Conservation (phyloP, 108 stramenopile genomes). For the Skeletonema marinoi region DNA sequence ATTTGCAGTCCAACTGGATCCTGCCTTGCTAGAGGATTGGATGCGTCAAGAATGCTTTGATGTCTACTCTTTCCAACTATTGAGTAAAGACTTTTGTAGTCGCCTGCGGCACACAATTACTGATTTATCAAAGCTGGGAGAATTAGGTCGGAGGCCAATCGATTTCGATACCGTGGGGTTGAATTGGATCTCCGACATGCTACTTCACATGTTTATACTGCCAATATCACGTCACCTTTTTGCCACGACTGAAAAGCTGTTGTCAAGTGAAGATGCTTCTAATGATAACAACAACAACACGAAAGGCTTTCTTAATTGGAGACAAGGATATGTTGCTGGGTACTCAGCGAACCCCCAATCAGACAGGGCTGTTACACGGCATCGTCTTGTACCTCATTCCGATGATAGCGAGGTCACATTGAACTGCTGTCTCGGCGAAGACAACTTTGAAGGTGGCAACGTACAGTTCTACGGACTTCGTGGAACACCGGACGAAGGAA, state of each 20-base stretch:
- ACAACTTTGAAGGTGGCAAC: conserved; percentile 63
- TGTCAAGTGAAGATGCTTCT: conserved; percentile 18
- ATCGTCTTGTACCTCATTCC: conserved; percentile 79
- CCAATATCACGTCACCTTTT: conserved; percentile 43
- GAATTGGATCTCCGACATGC: conserved; percentile 73
- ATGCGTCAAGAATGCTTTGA: conserved; percentile 77
- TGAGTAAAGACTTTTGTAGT: conserved; percentile 39
- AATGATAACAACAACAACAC: not conserved
- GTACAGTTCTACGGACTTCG: conserved; percentile 76
- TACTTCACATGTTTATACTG: conserved; percentile 68
- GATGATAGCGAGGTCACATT: conserved; percentile 87
- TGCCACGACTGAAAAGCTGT: conserved; percentile 45
- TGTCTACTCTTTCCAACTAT: conserved; percentile 74
- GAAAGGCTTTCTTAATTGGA: conserved; percentile 64
- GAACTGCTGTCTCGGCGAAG: conserved; percentile 78
- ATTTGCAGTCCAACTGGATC: conserved; percentile 56
- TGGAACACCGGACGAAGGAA: conserved; percentile 59
- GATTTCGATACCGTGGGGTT: conserved; percentile 75
- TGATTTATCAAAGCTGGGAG: conserved; percentile 36
- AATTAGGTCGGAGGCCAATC: conserved; percentile 28
- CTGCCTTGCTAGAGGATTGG: conserved; percentile 52
- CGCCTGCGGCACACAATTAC: not conserved
- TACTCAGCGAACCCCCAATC: conserved; percentile 61
- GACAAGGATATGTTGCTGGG: conserved; percentile 80
- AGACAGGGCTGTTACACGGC: conserved; percentile 52